Base-by-base conservation (phyloP, 1,284 basidiomycete species). In the Pholiota adiposa region DNA sequence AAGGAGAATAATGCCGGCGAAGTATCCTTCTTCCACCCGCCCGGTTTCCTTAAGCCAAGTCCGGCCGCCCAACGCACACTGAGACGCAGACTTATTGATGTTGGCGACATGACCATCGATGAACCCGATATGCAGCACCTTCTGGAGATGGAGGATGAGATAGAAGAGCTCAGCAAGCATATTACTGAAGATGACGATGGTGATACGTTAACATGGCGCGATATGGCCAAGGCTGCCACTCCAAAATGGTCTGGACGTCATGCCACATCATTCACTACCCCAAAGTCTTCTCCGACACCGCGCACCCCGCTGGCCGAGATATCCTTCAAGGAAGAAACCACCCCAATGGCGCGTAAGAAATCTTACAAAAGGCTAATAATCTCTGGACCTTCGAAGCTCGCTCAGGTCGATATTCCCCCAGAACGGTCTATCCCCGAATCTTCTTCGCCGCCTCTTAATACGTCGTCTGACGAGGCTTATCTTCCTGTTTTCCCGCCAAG, bases 1-100 rank as follows among this genome's bases (percentile, higher is more conserved):
- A 88, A 88, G 77, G 86, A 88, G 71, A 88, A 88, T 70, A 70
- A 78, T 43, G 70, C 79, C 44, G 77, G 78, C 18, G 70, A 83
- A 60, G 78, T 77, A 23, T 74, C 78, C 12, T 83, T 85, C 70
- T 86, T 86, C 68, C 79, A 75, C 61, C 76, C 58, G 1, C 34
- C 40, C 48, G 56, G 78, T 23, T 72, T 77, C 4, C 73, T 73
- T 58, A 78, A 75, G 23, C 41, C 49, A 64, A 66, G 14, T 58
- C 41, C 66, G 71, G 23, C 59, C 69, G 6, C 71, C 71, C 25
- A 75, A 21, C 74, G 73, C 14, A 74, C 75, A 8, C 77, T 81
- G 40, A 80, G 73, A 40, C 82, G 79, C 50, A 80, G 81, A 29
- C 79, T 89, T 40, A 77, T 89, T 50, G 87, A 89, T 69, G 71